These are phyloP conservation scores for Phascolomyces articulosus DNA, from an alignment of 371 early-diverging fungal species.

Conservation along the genomic window DNA sequence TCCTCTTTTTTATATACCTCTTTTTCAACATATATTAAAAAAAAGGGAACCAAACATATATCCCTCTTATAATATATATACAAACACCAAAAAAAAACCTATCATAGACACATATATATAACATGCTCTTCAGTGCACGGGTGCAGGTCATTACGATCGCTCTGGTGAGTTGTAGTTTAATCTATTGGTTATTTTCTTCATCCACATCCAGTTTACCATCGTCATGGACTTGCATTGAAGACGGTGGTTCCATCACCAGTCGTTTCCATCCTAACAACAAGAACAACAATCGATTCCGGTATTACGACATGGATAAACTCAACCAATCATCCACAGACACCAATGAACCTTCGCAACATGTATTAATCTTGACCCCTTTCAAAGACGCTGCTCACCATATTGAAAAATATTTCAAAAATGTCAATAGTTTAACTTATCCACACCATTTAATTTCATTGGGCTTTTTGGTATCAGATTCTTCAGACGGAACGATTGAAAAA, in stretches of 20 bases:
- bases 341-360: slow-evolving; percentile 26
- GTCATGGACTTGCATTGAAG: slow-evolving; percentile 20
- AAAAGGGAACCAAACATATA: too few relatives aligned
- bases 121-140: slow-evolving; percentile 29
- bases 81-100: not conserved
- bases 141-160: slow-evolving; percentile 23
- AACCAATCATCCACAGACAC: slow-evolving; percentile 15
- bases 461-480: slow-evolving; percentile 62
- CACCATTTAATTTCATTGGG: slow-evolving; percentile 68
- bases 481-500: slow-evolving; percentile 47
- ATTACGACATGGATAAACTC: slow-evolving; percentile 35
- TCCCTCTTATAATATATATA: not conserved
- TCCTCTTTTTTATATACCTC: too few relatives aligned
- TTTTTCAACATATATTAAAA: too few relatives aligned
- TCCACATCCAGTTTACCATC: slow-evolving; percentile 19
- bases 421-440: slow-evolving; percentile 63
- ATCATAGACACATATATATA: not conserved
- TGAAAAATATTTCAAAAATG: slow-evolving; percentile 60
- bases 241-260: slow-evolving; percentile 10
- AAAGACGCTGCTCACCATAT: slow-evolving; percentile 67
- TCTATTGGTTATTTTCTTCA: slow-evolving; percentile 28
- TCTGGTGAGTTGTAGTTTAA: slow-evolving; percentile 21
- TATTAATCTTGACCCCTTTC: slow-evolving; percentile 69
- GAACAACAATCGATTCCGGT: slow-evolving; percentile 16
- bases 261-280: slow-evolving; percentile 7